Base-by-base conservation (phyloP, 768 basidiomycete genomes). In the Tricholoma terreum region DNA sequence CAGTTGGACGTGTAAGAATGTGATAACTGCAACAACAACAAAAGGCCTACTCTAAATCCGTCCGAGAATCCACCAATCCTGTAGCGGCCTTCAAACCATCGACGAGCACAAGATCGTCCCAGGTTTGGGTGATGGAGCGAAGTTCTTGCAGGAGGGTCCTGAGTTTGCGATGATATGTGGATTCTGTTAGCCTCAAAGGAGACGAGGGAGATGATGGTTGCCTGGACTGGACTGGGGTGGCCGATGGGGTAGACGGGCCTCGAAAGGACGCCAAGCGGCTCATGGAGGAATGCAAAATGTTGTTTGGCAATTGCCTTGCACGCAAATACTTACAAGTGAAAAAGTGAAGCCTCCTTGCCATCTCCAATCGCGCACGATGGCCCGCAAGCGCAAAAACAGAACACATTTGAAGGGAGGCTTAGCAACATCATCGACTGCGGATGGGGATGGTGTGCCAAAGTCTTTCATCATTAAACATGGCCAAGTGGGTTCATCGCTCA, bases 401-500 rank as follows among this genome's bases (percentile, higher is more conserved):
- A 93, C 91, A 0, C 91, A 93, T 75, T 76, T 90, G 69, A 92
- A 91, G 65, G 83, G 80, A 11, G 72, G 8, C 30, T 17, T 24
- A 27, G 2, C 27, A 3, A 8, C 24, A 10, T 27, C 75, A 40
- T 70, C 71, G 1, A 69, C 76, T 11, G 55, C 67, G 8, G 31
- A 69, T 24, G 57, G 58, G 21, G 67, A 73, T 1, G 75, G 71
- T 57, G 74, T 74, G 0, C 96, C 96, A 4, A 96, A 91, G 75
- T 94, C 94, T 0, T 98, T 99, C 67, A 90, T 99, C 58, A 91
- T 99, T 69, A 96, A 95, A 71, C 92, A 95, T 75, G 97, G 97
- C 38, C 85, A 87, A 56, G 94, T 98, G 30, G 96, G 97, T 17
- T 78, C 82, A 50, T 93, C 92, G 7, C 77, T 98, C 55, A 75